phyloP scores from a whole-genome alignment of 371 early-diverging fungal genomes.

The Syncephalastrum sp. region DNA sequence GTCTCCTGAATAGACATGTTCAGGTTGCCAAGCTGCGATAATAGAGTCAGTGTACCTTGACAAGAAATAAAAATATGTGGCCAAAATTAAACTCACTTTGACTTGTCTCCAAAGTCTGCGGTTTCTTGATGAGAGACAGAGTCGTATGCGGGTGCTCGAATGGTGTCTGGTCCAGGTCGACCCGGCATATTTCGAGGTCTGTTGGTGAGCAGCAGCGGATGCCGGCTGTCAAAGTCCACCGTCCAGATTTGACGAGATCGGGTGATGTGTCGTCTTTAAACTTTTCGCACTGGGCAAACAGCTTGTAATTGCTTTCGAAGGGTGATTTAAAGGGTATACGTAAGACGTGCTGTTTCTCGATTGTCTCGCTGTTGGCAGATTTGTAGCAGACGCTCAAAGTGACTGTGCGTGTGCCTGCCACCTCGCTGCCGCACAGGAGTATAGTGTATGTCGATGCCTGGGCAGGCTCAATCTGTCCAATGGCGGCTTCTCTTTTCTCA shows the following conservation, averaged over 20 bases:
- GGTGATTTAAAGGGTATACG: conserved; percentile 50
- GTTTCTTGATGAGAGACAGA: conserved; percentile 16
- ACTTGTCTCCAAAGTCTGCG: too few species aligned
- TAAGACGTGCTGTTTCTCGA: conserved; percentile 47
- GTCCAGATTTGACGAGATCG: conserved; percentile 28
- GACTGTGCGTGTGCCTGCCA: conserved; percentile 32
- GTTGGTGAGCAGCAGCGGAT: conserved; percentile 46
- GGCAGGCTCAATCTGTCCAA: conserved; percentile 31
- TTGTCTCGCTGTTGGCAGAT: conserved; percentile 8
- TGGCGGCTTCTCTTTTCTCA: background rate
- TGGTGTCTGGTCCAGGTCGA: conserved; percentile 30
- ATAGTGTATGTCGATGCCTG: conserved; percentile 17
- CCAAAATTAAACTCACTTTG: too few species aligned
- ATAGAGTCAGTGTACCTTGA: background rate
- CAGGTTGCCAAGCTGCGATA: conserved; percentile 36
- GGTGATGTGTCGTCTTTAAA: conserved; percentile 18
- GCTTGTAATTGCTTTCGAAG: conserved; percentile 48
- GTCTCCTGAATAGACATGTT: conserved; percentile 41
- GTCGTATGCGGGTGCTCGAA: conserved; percentile 21
- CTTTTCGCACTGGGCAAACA: conserved; percentile 14
- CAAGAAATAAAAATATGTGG: too few species aligned
- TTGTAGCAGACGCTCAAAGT: conserved; percentile 31
- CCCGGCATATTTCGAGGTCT: conserved; percentile 44
- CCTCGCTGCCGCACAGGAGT: conserved; percentile 27
- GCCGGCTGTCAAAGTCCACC: conserved; percentile 37